Conservation (phyloP, 345 rosid genomes). For the Physaria fendleri region DNA sequence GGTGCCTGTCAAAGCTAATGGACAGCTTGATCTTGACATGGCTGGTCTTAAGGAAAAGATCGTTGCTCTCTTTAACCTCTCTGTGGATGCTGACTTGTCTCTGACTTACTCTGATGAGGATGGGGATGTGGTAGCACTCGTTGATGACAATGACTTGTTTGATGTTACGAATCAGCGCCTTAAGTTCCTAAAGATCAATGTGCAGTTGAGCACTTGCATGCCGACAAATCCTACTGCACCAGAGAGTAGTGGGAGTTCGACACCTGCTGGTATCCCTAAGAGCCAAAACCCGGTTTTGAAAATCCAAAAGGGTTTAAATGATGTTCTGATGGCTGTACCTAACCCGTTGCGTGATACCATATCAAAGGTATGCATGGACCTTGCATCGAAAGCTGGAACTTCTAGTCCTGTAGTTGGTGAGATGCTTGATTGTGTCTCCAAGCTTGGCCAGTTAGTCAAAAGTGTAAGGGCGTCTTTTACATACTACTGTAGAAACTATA, state of each 20-base stretch:
- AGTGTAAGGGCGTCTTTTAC: conserved; percentile 52
- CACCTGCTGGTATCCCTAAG: conserved; percentile 44
- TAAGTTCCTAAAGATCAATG: conserved; percentile 64
- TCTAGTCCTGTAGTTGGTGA: too few species aligned
- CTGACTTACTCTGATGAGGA: conserved; percentile 88
- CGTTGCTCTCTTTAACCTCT: conserved; percentile 46
- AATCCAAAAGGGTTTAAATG: too few species aligned
- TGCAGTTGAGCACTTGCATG: conserved; percentile 32
- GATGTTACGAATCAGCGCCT: conserved; percentile 70
- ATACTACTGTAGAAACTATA: neutral
- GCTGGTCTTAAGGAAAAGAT: too few species aligned
- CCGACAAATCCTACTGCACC: conserved; percentile 28
- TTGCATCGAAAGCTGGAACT: conserved; percentile 47
- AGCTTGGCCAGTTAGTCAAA: conserved; percentile 84
- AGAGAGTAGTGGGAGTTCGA: conserved; percentile 49
- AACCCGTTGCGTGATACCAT: conserved; percentile 41
- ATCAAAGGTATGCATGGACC: conserved; percentile 47
- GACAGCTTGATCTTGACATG: conserved; percentile 62
- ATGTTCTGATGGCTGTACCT: too few species aligned
- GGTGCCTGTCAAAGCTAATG: conserved; percentile 43
- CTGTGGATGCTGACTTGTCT: conserved; percentile 43
- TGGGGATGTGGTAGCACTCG: conserved; percentile 75
- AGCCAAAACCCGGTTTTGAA: conserved; percentile 34
- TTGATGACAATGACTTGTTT: conserved; percentile 61
- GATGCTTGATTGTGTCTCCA: conserved; percentile 33